Evolutionary conservation across 2,329 filamentous ascomycete genomes (phyloP).

Genomic region (Penicillium sp.): DNA sequence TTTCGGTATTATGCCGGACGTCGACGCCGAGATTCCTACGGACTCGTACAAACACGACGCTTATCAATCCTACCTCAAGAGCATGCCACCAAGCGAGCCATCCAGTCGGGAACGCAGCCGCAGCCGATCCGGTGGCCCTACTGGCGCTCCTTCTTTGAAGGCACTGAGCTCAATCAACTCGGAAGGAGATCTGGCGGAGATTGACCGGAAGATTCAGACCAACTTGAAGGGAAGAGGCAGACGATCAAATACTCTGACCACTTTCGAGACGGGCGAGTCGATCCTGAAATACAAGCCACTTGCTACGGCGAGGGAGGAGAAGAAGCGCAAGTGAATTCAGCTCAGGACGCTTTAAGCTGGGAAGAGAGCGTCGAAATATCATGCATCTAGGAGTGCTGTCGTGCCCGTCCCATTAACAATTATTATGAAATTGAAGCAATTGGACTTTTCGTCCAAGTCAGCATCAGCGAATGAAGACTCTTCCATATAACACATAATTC

Average conservation of each 20-base stretch:
- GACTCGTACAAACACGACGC: slow-evolving; percentile 43
- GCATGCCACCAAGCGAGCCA: slow-evolving; percentile 24
- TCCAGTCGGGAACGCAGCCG: slow-evolving; percentile 70
- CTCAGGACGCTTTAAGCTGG: too few relatives aligned
- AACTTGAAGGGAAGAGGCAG: slow-evolving; percentile 68
- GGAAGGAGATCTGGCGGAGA: slow-evolving; percentile 73
- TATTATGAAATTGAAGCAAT: not conserved
- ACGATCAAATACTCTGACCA: slow-evolving; percentile 20
- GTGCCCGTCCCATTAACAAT: not conserved
- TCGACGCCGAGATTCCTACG: slow-evolving; percentile 70
- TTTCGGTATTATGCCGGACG: slow-evolving; percentile 91
- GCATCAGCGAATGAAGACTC: not conserved
- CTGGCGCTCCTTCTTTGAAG: slow-evolving; percentile 62
- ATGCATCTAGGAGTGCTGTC: not conserved
- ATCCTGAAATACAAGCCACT: slow-evolving; percentile 21
- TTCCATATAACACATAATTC: not conserved
- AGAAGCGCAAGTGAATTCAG: slow-evolving; percentile 15
- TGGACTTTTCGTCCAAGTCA: not conserved
- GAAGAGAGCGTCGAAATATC: not conserved
- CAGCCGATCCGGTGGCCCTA: slow-evolving; percentile 59
- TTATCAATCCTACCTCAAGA: slow-evolving; percentile 31
- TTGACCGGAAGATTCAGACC: slow-evolving; percentile 77
- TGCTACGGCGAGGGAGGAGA: slow-evolving; percentile 6
- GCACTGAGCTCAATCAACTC: slow-evolving; percentile 67
- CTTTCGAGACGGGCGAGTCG: slow-evolving; percentile 24